Evolutionary conservation across 345 rosid genomes (phyloP).

Genomic region (Citrus unshiu): DNA sequence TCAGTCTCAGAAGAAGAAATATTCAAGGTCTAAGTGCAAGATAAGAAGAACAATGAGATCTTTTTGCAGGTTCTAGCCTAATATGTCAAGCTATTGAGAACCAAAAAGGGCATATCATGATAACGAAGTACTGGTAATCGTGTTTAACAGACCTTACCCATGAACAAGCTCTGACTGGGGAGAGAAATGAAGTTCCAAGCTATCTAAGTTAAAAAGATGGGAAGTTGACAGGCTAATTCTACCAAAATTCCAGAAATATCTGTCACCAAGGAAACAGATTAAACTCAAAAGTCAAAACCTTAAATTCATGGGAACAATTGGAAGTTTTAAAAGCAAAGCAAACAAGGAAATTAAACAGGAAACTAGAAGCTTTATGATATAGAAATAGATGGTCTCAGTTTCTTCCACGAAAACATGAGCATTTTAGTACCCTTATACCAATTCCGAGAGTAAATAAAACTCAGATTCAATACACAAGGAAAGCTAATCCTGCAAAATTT

Average conservation of each 20-base stretch:
- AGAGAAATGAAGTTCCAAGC: neutral
- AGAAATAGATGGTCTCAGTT: slow-evolving; percentile 8
- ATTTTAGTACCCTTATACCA: slow-evolving; percentile 15
- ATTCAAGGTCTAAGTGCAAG: neutral
- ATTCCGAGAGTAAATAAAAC: slow-evolving; percentile 33
- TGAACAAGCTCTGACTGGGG: neutral
- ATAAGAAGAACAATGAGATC: neutral
- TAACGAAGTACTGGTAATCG: neutral
- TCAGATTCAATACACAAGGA: slow-evolving; percentile 31
- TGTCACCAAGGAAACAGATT: neutral
- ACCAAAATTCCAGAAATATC: slow-evolving; percentile 3
- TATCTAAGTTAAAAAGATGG: neutral
- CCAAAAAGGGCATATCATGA: neutral
- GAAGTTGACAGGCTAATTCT: neutral
- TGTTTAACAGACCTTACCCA: neutral
- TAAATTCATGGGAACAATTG: neutral
- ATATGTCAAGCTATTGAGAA: neutral
- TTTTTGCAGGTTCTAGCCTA: neutral
- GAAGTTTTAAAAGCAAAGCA: neutral
- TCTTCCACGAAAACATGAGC: slow-evolving; percentile 34
- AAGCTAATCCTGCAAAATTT: slow-evolving; percentile 58
- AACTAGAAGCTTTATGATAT: neutral
- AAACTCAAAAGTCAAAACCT: neutral
- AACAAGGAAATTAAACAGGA: neutral
- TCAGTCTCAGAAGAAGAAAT: neutral